These are phyloP conservation scores for Volvox africanus DNA, from an alignment of 139 green algal species.

Conservation along the genomic window DNA sequence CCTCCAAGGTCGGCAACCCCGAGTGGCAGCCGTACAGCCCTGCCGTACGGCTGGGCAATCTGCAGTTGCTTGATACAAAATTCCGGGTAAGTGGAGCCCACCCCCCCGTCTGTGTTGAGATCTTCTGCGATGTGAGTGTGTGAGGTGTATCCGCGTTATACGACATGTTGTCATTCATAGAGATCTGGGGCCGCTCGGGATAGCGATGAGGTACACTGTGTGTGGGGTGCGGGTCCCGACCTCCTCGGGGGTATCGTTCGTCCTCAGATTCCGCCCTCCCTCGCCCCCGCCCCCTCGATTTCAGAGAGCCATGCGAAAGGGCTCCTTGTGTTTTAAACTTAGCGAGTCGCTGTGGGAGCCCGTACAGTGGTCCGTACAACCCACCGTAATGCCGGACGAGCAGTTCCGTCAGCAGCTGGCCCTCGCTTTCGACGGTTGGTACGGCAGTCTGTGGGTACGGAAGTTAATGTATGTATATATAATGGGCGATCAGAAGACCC, in stretches of 20 bases:
- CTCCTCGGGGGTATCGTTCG: too few relatives aligned
- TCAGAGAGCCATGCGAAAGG: constrained; percentile 48
- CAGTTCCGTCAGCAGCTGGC: constrained; percentile 55
- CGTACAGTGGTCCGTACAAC: constrained; percentile 24
- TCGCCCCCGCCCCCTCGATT: neutral
- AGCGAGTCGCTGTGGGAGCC: neutral
- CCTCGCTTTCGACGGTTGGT: constrained; percentile 52
- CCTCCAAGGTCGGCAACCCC: constrained; percentile 37
- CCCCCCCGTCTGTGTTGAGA: neutral
- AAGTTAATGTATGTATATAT: too few relatives aligned
- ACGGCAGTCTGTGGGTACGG: too few relatives aligned
- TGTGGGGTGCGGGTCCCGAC: too few relatives aligned
- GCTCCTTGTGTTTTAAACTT: constrained; percentile 20
- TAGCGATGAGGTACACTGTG: too few relatives aligned
- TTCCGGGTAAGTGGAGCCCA: constrained; percentile 40
- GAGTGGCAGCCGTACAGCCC: constrained; percentile 61
- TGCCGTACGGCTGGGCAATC: constrained; percentile 39
- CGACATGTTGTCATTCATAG: neutral
- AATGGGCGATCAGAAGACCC: too few relatives aligned
- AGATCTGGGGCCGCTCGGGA: neutral
- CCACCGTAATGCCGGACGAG: constrained; percentile 16
- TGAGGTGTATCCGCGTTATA: neutral
- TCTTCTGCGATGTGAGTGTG: neutral
- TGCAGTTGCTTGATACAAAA: constrained; percentile 49
- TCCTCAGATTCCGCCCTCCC: too few relatives aligned